Evolutionary conservation across 177 flowering plant genomes (phyloP), one percentile per base, ranked within the genome.

Genomic region (Vitis hybrid): DNA sequence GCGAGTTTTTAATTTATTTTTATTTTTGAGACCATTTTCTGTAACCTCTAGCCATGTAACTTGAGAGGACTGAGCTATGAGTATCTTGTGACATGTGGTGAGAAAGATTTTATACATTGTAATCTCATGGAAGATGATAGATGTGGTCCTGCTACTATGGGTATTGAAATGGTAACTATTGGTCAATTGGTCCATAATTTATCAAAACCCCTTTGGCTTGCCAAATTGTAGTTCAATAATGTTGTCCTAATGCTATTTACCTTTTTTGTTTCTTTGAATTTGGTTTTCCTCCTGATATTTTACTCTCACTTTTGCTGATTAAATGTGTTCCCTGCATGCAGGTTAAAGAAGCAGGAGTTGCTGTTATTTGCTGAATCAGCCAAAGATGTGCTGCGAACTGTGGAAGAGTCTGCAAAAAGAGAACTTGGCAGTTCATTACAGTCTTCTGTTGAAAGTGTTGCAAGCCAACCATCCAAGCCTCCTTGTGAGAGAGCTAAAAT

Each of bases 321-420:
- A n/a, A 49, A 50, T 63, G 57, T 59, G 60, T 5, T 62, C 29
- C 31, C 16, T 55, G 33, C 50, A 1, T 57, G 18, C 75, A 94
- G 99, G 80, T 79, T 87, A 65, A 90, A 86, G 82, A 92, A 82
- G 82, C 84, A 86, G 72, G 99, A 94, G 78, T 81, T 94, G 78
- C 76, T 77, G 59, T 78, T 87, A 70, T 69, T 86, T 72, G 83
- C 91, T 51, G 75, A 80, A 74, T 86, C 93, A 51, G 86, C 90
- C 29, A 75, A 79, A 74, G 85, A 86, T 19, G 74, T 81, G 15
- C 12, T 90, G 55, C 81, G 75, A 72, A 78, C 76, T 59, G 88
- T 79, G 50, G 90, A 89, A 69, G 92, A 84, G 64, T 74, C 95
- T 60, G 84, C 68, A 15, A 82, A 68, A 70, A 78, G 69, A 65